Percentiles rank a stretch among this genome's conserved stretches.
Evolutionary conservation across 805 yeast species (phyloP).

Genomic region (Starmerella riodocensis): DNA sequence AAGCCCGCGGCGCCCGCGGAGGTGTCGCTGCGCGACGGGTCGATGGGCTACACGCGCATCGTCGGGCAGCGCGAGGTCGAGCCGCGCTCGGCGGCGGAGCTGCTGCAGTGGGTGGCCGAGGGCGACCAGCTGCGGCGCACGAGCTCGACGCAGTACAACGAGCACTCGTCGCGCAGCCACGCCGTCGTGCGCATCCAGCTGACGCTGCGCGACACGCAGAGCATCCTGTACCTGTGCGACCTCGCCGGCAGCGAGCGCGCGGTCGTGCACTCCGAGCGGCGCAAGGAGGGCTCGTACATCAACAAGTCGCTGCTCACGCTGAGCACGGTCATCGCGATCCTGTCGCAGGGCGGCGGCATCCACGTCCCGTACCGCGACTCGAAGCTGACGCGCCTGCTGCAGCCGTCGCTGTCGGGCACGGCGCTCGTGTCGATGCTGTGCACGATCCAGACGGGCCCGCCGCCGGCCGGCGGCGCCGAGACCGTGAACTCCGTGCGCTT

Average conservation of each 20-base stretch:
- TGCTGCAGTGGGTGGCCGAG: slow-evolving; percentile 42
- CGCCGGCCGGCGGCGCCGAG: slow-evolving; percentile 43
- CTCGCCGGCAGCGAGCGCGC: slow-evolving; percentile 95
- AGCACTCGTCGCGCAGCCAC: slow-evolving; percentile 81
- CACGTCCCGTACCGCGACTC: slow-evolving; percentile 93
- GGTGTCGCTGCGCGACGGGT: slow-evolving; percentile 66
- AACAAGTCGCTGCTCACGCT: slow-evolving; percentile 82
- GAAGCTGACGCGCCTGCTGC: slow-evolving; percentile 75
- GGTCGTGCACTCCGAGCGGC: slow-evolving; percentile 54
- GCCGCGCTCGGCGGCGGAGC: slow-evolving; percentile 45
- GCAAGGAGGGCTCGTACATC: slow-evolving; percentile 88
- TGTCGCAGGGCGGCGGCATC: slow-evolving; percentile 38
- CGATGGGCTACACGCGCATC: slow-evolving; percentile 56
- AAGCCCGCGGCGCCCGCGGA: too few relatives aligned
- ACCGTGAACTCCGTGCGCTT: slow-evolving; percentile 78
- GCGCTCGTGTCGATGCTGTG: slow-evolving; percentile 76
- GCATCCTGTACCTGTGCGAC: slow-evolving; percentile 78
- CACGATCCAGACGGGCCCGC: slow-evolving; percentile 58
- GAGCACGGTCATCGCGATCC: slow-evolving; percentile 80
- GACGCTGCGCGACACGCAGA: slow-evolving; percentile 30
- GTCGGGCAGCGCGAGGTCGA: slow-evolving; percentile 55
- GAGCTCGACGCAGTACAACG: slow-evolving; percentile 79
- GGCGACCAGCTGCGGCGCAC: slow-evolving; percentile 73
- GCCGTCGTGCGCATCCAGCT: slow-evolving; percentile 68
- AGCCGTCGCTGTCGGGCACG: slow-evolving; percentile 82